Conservation (phyloP, 805 yeast species). For the Ogataea nakhonphanomensis region DNA sequence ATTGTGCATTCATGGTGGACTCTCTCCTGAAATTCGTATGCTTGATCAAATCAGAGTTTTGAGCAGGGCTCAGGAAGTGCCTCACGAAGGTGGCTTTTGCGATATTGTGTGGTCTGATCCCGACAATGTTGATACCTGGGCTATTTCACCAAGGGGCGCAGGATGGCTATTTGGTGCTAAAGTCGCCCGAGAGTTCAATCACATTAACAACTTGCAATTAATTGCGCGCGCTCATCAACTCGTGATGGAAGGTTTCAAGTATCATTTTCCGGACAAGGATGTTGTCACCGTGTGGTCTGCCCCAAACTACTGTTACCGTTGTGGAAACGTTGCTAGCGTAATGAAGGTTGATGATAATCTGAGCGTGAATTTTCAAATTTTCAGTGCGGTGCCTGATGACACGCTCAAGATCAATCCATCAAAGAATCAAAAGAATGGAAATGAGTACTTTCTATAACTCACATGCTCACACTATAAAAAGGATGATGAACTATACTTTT, state of each 20-base stretch:
- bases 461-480: not conserved
- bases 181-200: conserved; percentile 94
- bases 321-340: conserved; percentile 97
- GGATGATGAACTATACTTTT: too few species aligned
- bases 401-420: conserved; percentile 35
- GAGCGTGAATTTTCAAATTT: conserved; percentile 87
- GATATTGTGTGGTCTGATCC: conserved; percentile 98
- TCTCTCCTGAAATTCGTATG: conserved; percentile 96
- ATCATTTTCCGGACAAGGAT: conserved; percentile 90
- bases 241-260: conserved; percentile 97
- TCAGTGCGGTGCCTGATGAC: conserved; percentile 93
- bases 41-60: conserved; percentile 92
- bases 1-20: conserved; percentile 95
- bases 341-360: conserved; percentile 90
- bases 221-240: conserved; percentile 97
- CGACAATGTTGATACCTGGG: conserved; percentile 97
- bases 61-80: conserved; percentile 96
- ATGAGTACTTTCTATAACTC: conserved; percentile 35
- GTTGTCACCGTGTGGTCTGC: conserved; percentile 97
- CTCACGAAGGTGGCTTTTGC: conserved; percentile 98
- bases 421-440: conserved; percentile 35
- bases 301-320: conserved; percentile 94
- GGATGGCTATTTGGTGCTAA: conserved; percentile 96
- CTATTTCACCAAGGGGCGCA: conserved; percentile 96
- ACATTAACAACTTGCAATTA: conserved; percentile 81